A percentile compares a stretch with the other conserved stretches of the same genome.
Evolutionary conservation across 192 early-diverging fungal species (phyloP).

Genomic region (Gaertneriomyces sp.): DNA sequence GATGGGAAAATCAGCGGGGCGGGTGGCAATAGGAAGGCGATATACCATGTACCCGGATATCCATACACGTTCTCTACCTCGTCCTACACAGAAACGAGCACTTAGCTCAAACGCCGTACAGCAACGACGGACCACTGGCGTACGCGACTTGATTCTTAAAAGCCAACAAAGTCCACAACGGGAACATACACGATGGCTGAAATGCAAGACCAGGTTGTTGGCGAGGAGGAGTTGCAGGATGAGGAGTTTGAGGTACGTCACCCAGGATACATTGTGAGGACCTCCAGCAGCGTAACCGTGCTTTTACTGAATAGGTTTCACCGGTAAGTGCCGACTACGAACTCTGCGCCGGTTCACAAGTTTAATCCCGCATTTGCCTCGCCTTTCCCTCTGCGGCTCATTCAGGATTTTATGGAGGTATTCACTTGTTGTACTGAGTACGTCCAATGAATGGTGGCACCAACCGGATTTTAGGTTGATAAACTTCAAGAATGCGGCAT

Average conservation of each 20-base stretch:
- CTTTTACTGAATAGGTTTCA: not conserved
- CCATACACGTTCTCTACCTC: too few relatives aligned
- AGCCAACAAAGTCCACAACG: too few relatives aligned
- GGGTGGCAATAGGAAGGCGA: too few relatives aligned
- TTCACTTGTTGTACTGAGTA: not conserved
- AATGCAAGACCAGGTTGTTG: constrained; percentile 22
- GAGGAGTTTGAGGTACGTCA: constrained; percentile 28
- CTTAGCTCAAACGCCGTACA: too few relatives aligned
- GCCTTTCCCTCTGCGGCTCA: not conserved
- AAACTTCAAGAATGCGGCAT: constrained; percentile 64
- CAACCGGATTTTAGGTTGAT: constrained; percentile 24
- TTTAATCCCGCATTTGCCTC: not conserved
- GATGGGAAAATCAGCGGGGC: too few relatives aligned
- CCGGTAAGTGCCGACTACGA: not conserved
- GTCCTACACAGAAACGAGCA: too few relatives aligned
- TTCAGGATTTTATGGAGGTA: constrained; percentile 34
- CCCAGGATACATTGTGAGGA: not conserved
- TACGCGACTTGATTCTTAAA: too few relatives aligned
- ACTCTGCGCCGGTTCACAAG: not conserved
- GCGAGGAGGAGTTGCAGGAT: constrained; percentile 23
- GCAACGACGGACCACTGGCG: too few relatives aligned
- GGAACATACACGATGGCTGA: constrained; percentile 22
- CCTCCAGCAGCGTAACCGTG: not conserved
- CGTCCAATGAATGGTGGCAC: not conserved
- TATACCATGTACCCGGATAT: too few relatives aligned